Base-by-base conservation (phyloP, 73 alveolate species). In the Paramecium pentaurelia region DNA sequence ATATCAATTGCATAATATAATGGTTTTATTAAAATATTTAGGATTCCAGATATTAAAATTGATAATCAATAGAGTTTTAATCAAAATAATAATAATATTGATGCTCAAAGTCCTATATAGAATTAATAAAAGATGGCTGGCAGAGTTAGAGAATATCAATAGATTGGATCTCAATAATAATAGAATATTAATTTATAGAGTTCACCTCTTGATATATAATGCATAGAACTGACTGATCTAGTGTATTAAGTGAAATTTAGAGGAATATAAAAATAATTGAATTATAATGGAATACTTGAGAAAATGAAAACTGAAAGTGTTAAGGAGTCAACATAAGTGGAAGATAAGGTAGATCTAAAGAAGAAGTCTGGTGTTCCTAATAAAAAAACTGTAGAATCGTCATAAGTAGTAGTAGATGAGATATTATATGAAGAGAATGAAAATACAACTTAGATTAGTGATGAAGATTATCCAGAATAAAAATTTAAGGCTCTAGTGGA, bases 31-130 rank as follows among this genome's bases (percentile, higher is more conserved):
- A 58, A 42, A 32, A 45, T 87, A 3, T 87, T 42, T 40, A 64
- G 73, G 25, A 87, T 87, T 22, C 93, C 93, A 20, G 93, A 87
- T 68, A 51, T 77, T 30, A 34, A 75, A 75, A 8, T 75, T 16
- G 68, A 54, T 0, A 54, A 54, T 18, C 5, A 18, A 16, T 54
- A 54, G 14, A 54, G 2, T 54, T 54, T 7, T 1, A 18, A 18
- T 54, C 6, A 18, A 54, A 54, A 54, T 54, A 54, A 18, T 54
- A 28, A 27, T 27, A 27, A 20, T 28, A 42, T 28, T 7, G 84
- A 34, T 0, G 22, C 51, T 6, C 12, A 64, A 20, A 64, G 84
- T 34, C 84, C 84, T 12, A 64, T 28, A 2, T 36, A 64, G 1
- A 32, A 64, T 32, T 32, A 25, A 64, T 28, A 30, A 0, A 64